Conservation (phyloP, 2,329 filamentous ascomycete genomes). For the Dactylonectria macrodidyma region DNA sequence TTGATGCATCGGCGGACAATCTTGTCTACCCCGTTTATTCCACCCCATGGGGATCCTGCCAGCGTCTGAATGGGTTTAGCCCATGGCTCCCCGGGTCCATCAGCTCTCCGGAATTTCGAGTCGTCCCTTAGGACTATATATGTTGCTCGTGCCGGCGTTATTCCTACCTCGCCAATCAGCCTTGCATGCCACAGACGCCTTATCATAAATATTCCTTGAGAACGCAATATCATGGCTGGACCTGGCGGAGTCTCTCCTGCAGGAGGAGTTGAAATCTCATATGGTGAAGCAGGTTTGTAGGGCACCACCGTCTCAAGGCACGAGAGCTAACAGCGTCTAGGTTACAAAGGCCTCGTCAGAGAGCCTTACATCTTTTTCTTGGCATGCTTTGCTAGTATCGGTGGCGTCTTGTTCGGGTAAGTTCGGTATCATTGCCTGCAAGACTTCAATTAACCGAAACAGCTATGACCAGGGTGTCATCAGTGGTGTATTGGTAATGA, state of each 20-base stretch:
- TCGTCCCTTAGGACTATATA: constrained; percentile 12
- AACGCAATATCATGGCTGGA: constrained; percentile 10
- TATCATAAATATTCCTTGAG: not conserved
- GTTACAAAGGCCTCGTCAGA: constrained; percentile 24
- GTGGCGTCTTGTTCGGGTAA: constrained; percentile 23
- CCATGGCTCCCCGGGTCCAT: constrained; percentile 7
- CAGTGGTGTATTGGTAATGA: constrained; percentile 25
- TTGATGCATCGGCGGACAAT: not conserved
- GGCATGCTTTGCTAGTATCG: constrained; percentile 25
- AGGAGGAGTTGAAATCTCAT: constrained; percentile 22
- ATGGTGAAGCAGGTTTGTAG: constrained; percentile 18
- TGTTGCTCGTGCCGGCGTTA: not conserved
- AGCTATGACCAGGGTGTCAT: constrained; percentile 27
- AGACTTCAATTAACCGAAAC: not conserved
- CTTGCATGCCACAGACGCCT: not conserved
- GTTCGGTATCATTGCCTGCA: not conserved
- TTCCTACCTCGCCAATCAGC: not conserved
- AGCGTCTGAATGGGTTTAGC: constrained; percentile 3
- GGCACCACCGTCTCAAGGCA: not conserved
- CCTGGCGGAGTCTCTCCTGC: constrained; percentile 10
- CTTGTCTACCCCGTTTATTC: constrained; percentile 10
- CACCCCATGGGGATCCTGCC: constrained; percentile 26
- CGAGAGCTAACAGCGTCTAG: not conserved
- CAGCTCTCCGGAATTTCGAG: not conserved
- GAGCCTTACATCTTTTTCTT: constrained; percentile 26